These are phyloP conservation scores for Cucumis hystrix DNA, from an alignment of 306 rosid species.

Conservation along the genomic window DNA sequence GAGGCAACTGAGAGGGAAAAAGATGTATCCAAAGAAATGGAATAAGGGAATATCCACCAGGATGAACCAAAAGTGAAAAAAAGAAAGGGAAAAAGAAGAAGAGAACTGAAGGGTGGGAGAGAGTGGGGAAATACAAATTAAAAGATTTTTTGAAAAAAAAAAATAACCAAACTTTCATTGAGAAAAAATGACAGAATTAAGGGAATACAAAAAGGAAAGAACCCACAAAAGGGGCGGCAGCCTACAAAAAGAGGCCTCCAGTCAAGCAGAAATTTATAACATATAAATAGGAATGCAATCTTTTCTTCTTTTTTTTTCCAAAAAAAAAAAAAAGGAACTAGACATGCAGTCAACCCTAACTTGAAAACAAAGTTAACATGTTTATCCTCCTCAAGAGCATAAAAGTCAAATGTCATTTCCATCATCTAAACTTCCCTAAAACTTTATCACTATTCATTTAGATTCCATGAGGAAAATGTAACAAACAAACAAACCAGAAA, in stretches of 20 bases:
- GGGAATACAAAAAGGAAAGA: no score
- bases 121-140: neutral
- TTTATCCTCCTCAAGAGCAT: neutral
- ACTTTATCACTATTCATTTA: neutral
- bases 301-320: no score
- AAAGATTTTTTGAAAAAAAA: no score
- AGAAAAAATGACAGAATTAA: no score
- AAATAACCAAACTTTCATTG: no score
- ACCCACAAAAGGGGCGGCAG: no score
- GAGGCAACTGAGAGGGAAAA: neutral
- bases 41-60: neutral
- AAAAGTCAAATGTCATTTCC: neutral
- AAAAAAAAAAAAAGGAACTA: no score
- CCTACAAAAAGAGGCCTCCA: no score
- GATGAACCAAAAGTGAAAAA: neutral
- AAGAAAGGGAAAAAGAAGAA: neutral
- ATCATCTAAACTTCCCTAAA: neutral
- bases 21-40: neutral
- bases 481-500: neutral
- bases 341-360: neutral
- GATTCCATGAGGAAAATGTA: neutral
- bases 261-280: no score
- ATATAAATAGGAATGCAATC: neutral
- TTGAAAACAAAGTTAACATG: neutral
- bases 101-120: neutral